A percentile compares a stretch with the other conserved stretches of the same genome.
These are phyloP conservation scores for Nematodospora anomalae DNA, from an alignment of 1,139 yeast species.

Conservation along the genomic window DNA sequence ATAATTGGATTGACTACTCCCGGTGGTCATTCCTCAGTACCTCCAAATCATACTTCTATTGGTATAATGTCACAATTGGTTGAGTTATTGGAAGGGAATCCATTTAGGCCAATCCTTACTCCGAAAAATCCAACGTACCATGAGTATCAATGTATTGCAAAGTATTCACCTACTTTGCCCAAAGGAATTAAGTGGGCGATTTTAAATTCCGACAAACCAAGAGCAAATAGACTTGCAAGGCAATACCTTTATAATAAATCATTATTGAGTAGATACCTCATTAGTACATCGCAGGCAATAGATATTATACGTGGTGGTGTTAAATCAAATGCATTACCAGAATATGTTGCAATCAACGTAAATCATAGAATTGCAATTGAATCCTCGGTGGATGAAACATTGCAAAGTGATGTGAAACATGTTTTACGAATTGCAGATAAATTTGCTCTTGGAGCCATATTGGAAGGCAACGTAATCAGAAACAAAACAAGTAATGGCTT, in stretches of 20 bases:
- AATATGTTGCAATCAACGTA: slow-evolving; percentile 25
- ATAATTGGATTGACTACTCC: slow-evolving; percentile 35
- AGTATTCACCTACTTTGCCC: slow-evolving; percentile 26
- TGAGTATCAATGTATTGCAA: slow-evolving; percentile 43
- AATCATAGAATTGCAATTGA: slow-evolving; percentile 38
- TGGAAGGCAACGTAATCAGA: slow-evolving; percentile 29
- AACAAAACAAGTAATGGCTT: slow-evolving; percentile 36
- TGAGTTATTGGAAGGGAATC: slow-evolving; percentile 31
- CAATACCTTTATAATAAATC: slow-evolving; percentile 7
- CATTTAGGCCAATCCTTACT: slow-evolving; percentile 33
- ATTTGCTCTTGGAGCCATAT: slow-evolving; percentile 36
- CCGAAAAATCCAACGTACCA: slow-evolving; percentile 39
- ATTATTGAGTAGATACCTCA: slow-evolving; percentile 18
- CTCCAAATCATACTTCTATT: slow-evolving; percentile 45
- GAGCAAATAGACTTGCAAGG: slow-evolving; percentile 25
- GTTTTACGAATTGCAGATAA: slow-evolving; percentile 28
- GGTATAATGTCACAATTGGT: slow-evolving; percentile 42
- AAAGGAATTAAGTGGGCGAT: slow-evolving; percentile 21
- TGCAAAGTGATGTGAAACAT: slow-evolving; percentile 35
- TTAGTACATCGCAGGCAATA: slow-evolving; percentile 36
- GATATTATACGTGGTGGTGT: slow-evolving; percentile 37
- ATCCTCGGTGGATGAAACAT: slow-evolving; percentile 30
- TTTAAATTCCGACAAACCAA: slow-evolving; percentile 24
- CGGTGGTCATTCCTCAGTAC: slow-evolving; percentile 49
- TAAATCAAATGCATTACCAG: slow-evolving; percentile 39